Evolutionary conservation across 352 stramenopile species (phyloP), one percentile per base, ranked within the genome.

Genomic region (Phytophthora vignae): DNA sequence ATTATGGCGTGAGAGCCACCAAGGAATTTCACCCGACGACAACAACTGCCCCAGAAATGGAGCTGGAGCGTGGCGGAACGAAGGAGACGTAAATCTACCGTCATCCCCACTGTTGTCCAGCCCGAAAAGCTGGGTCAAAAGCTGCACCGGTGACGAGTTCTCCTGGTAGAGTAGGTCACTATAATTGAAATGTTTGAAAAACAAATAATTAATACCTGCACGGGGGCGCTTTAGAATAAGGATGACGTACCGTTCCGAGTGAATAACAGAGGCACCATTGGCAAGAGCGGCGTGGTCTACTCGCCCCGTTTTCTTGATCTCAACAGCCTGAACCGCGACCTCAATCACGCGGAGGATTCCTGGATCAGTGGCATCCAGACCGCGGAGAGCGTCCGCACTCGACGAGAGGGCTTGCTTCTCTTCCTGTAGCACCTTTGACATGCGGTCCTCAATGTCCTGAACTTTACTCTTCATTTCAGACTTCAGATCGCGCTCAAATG

Each of bases 1-100:
- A 54, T 94, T 94, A 58, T 94, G 79, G 4, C 85, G 85, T 11
- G 85, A 94, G 10, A 94, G 75, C 87, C 87, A 94, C 84, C 84
- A 91, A 1, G 86, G 84, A 19, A 82, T 78, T 46, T 90, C 81
- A n/a, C 76, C 72, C 7, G 67, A 85, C 31, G 82, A 83, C 29
- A 90, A 48, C 3, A 88, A 52, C 5, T 73, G 58, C 8, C 78
- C 74, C 11, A 84, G 56, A n/a, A 83, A 69, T 42, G 76, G 67
- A n/a, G 78, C 71, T 11, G 81, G 67, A 7, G 78, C 61, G 25
- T 76, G 73, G 22, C 81, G 78, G 52, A 80, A 89, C 27, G 85
- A 89, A 60, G 60, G 60, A 17, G 88, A 94, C 4, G 88, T 95
- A 71, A 93, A 92, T 55, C 36, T 61, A 21, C 38, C 50, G 15